Base-by-base conservation (phyloP, 2,329 filamentous ascomycete species). In the Aspergillus piperis region DNA sequence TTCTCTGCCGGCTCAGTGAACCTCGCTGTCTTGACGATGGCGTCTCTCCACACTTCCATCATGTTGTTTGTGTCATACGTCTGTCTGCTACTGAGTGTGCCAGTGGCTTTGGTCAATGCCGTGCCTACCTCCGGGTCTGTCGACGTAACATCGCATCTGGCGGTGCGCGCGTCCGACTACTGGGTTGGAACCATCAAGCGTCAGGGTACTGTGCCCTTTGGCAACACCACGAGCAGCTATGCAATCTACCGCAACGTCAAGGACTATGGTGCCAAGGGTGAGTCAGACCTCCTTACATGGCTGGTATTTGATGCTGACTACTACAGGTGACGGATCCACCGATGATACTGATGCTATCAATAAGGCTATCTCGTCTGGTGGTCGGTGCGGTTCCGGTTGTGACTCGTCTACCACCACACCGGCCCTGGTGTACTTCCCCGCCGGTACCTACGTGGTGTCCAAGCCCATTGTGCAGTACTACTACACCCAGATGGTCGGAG, bases 311-410 rank as follows among this genome's bases (percentile, higher is more conserved):
- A 75, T 61, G 47, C 64, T 72, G 54, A 71, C 63, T n/a, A 53
- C 71, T 54, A 71, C 69, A 77, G 85, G 85, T 64, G 86, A 89
- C 67, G 88, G 88, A 13, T 76, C 79, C 0, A 90, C 89, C 25
- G 94, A 98, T 73, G 93, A 97, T 72, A 96, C 93, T 0, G 88
- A 78, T 0, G 91, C 93, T 58, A 96, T 98, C 83, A 97, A 96
- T 80, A 76, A 80, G 42, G 92, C 92, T 65, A 90, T 97, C 70
- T 82, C 85, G 5, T 85, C 86, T n/a, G 91, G 92, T 27, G 82
- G 84, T 68, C 90, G 94, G 47, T 98, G 94, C 72, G 92, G 91
- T 41, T 74, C 85, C 64, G 86, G 87, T 63, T 98, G 94, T 73
- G 90, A 95, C 73, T 96, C 92, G 1, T 86, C 85, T 32, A 98